Conservation (phyloP, 441 rosid genomes). For the Syzygium malaccense region DNA sequence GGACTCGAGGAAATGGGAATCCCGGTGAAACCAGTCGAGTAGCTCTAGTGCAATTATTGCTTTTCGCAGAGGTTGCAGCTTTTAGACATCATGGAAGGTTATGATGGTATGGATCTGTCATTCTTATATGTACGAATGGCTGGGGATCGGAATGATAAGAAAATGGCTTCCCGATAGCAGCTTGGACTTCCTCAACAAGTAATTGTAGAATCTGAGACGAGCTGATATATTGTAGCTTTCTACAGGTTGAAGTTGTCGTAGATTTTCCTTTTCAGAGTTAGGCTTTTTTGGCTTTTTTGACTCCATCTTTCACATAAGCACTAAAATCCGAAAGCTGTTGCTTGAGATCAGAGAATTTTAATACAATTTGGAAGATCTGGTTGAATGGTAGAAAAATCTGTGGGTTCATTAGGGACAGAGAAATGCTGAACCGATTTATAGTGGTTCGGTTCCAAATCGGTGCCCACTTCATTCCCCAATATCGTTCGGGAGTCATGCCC, state of each 20-base stretch:
- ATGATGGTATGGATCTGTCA: background rate
- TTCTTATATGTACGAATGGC: background rate
- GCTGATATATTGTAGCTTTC: background rate
- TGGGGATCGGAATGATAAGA: background rate
- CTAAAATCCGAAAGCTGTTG: background rate
- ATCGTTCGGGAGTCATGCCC: background rate
- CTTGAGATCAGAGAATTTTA: background rate
- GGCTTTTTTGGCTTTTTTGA: background rate
- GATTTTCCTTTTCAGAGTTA: background rate
- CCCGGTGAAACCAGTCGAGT: background rate
- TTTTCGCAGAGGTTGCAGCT: background rate
- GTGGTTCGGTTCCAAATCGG: background rate
- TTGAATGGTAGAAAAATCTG: background rate
- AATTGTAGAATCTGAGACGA: background rate
- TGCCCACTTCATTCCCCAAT: background rate
- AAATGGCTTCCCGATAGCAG: background rate
- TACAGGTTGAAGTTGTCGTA: background rate
- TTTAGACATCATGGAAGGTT: background rate
- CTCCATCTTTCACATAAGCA: background rate
- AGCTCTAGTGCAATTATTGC: background rate
- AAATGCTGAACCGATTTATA: background rate
- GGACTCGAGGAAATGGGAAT: background rate
- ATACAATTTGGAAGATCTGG: background rate
- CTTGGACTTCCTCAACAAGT: background rate
- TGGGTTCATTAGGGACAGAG: background rate